A percentile compares a stretch with the other conserved stretches of the same genome.
phyloP scores from a whole-genome alignment of 228 moss, liverwort and hornwort genomes.

The Sphagnum magellanicum region DNA sequence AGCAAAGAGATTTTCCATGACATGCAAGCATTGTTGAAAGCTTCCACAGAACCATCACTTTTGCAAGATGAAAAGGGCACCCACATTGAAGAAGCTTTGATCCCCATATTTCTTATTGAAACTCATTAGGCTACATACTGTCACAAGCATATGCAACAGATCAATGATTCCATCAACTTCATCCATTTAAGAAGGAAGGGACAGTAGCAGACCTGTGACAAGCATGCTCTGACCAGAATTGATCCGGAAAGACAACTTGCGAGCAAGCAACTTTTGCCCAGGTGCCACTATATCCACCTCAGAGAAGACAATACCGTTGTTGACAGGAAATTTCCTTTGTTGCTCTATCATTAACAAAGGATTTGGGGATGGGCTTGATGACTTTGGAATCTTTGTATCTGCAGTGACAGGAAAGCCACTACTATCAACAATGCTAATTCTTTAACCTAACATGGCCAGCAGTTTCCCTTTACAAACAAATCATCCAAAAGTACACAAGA shows the following conservation, averaged over 20 bases:
- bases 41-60: background rate
- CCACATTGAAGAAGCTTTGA: background rate
- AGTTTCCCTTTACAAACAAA: too few species aligned
- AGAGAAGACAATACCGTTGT: conserved; percentile 59
- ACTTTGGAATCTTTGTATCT: background rate
- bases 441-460: too few species aligned
- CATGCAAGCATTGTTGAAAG: background rate
- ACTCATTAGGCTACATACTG: background rate
- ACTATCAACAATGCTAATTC: too few species aligned
- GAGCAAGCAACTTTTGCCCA: conserved; percentile 76
- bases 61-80: background rate
- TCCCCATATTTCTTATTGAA: background rate
- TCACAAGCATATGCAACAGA: background rate
- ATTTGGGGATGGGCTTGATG: conserved; percentile 14
- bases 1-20: background rate
- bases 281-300: conserved; percentile 91
- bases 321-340: conserved; percentile 22
- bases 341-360: conserved; percentile 38
- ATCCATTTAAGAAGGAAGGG: background rate
- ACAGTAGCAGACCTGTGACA: conserved; percentile 60
- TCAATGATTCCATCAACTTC: background rate
- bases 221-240: conserved; percentile 74
- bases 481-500: background rate
- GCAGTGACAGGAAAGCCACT: background rate
- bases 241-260: conserved; percentile 74